Base-by-base conservation (phyloP, 176 grass and related monocot genomes). In the Triticum urartu region DNA sequence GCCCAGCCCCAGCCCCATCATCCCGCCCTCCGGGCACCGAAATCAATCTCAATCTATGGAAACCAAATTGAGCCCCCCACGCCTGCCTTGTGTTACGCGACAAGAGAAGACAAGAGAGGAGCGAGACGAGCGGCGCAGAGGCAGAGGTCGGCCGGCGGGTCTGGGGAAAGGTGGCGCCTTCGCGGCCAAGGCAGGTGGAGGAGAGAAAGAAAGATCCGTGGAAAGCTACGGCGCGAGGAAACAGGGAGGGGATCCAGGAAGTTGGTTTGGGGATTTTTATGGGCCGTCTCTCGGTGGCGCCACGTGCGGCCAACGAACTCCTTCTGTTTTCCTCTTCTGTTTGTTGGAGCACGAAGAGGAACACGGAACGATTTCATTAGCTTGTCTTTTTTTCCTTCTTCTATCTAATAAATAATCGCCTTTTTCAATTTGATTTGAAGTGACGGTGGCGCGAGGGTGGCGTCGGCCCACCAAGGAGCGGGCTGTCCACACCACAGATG, bases 1-100 rank as follows among this genome's bases (percentile, higher is more conserved):
- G 20, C 38, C 88, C 12, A 88, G 66, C 79, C 78, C 80, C 66
- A 79, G 13, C 84, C 60, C 87, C 61, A 48, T 12, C 56, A 50
- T 1, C 81, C 36, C 72, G 10, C 36, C 62, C 75, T 58, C 18
- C 54, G 54, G 21, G 15, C 18, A 58, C 54, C 54, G 54, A 58
- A 58, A 58, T 58, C 18, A 58, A 58, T 58, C 52, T 58, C 17
- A 58, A 58, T 58, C 54, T 58, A 58, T 21, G 54, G 1, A 58
- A 58, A 58, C 20, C 18, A 21, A 58, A 58, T 21, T 21, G 54
- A 58, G 6, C 17, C 50, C 47, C 48, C 48, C 13, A 15, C 48
- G 14, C 50, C 47, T 50, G 47, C 14, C 38, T 26, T 71, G 33
- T 48, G 64, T n/a, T 64, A n/a, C 68, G 32, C 72, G 70, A 80